Base-by-base conservation (phyloP, 495 filamentous ascomycete species). In the Daldinia bambusicola region DNA sequence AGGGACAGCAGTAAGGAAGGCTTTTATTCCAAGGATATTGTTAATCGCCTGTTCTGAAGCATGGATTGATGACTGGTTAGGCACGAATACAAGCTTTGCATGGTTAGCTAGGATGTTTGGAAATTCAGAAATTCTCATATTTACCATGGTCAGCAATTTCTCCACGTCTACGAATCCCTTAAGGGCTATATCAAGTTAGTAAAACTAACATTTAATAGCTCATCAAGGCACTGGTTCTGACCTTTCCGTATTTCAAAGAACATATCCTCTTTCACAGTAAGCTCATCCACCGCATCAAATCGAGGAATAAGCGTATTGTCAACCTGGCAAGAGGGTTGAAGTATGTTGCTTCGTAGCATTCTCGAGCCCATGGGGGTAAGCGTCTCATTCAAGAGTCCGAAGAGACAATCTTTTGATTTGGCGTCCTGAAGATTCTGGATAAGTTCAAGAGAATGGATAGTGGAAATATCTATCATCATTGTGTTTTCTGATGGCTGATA, bases 381-480 rank as follows among this genome's bases (percentile, higher is more conserved):
- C 0, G 93, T 97, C 68, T 92, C 86, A 71, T 97, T 95, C 41
- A 98, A 76, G 6, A 98, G 75, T 0, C 93, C 93, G 71, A 93
- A 96, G 6, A 99, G 83, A 72, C 88, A 94, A 55, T 90, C 88
- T 59, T 87, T 92, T 0, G 89, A 96, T 69, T 89, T 92, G 13
- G 84, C 76, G 76, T 89, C 88, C 51, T 91, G 91, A 2, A 94
- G 77, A 70, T 97, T 98, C 76, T 97, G 93, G 7, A 98, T 90
- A 22, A 99, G 83, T 78, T 98, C 95, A 13, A 99, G 83, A 9
- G 91, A 92, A 13, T 88, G 85, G 37, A 97, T 91, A 1, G 96
- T 95, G 10, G 91, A 89, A 1, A 93, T 84, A 76, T 98, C 95
- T 68, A 98, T 94, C 81, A 94, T 91, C 95, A 99, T 97, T 0